phyloP scores from a whole-genome alignment of 495 filamentous ascomycete species.

The Filosporella fistucella region DNA sequence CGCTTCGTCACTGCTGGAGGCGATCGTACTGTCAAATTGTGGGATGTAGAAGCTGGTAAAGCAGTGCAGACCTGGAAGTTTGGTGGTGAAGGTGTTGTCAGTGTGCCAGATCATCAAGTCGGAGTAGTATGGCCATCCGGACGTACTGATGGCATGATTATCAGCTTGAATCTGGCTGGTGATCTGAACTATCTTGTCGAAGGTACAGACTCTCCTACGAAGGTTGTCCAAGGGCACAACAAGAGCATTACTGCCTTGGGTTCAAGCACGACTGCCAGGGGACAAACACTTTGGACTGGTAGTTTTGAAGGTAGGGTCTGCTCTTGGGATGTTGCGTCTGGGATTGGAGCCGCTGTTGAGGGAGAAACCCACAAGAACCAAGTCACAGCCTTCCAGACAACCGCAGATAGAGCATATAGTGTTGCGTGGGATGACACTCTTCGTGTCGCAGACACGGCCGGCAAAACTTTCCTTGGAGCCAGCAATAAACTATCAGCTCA shows the following conservation, averaged over 20 bases:
- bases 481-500: constrained; percentile 42
- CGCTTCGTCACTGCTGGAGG: constrained; percentile 87
- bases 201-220: constrained; percentile 60
- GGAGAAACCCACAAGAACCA: constrained; percentile 79
- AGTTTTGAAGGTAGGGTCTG: constrained; percentile 86
- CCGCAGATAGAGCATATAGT: constrained; percentile 64
- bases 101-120: constrained; percentile 82
- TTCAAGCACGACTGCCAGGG: constrained; percentile 33
- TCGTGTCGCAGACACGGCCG: constrained; percentile 62
- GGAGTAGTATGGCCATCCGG: constrained; percentile 89
- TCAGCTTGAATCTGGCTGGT: constrained; percentile 82
- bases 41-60: constrained; percentile 80
- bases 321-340: constrained; percentile 71
- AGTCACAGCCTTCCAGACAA: constrained; percentile 68
- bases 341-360: constrained; percentile 62
- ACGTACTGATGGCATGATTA: constrained; percentile 77
- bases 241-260: constrained; percentile 80
- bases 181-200: constrained; percentile 85
- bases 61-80: constrained; percentile 78
- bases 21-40: constrained; percentile 85
- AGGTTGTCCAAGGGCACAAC: constrained; percentile 86
- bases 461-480: constrained; percentile 43
- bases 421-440: constrained; percentile 95
- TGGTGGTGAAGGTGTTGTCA: constrained; percentile 73
- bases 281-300: constrained; percentile 72